Evolutionary conservation across 768 basidiomycete genomes (phyloP), one percentile per base, ranked within the genome.

Genomic region (Mycena haematopus): DNA sequence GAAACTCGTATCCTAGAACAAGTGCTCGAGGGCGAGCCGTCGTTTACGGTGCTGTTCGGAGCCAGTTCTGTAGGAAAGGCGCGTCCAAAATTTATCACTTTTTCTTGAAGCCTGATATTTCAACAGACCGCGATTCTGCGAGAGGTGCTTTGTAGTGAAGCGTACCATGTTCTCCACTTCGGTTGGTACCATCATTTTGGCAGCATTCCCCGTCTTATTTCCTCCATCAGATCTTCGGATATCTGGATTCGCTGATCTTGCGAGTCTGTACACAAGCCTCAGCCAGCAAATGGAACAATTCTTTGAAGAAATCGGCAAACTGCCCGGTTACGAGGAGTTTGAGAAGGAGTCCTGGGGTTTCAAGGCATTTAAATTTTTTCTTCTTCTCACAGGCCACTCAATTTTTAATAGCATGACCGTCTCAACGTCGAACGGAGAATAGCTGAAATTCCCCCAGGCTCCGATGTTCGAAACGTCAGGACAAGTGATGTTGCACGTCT

Each of bases 31-130:
- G 85, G 82, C 17, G 88, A 92, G 35, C 91, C 92, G 6, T 85
- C 90, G 1, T 93, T 93, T 70, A 93, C 90, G 0, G 80, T 93
- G 9, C 76, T 93, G 9, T 92, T 91, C 60, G 92, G 92, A 4
- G 90, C 91, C 31, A 90, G 89, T 63, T 88, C 88, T 10, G 90
- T 89, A 2, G 92, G 93, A 62, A 94, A 94, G 86, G 91, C 86
- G 59, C 11, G 71, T 36, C 29, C 42, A 21, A 35, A 36, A 13
- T 55, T 11, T 21, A 25, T 60, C 11, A 1, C 35, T 36, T 60
- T 27, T 45, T 36, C 14, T 14, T 21, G 45, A 7, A 36, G 36
- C 38, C 14, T 46, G 44, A 22, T 35, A 55, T 57, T 56, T 33
- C 19, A 35, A 25, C 68, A 92, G 88, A 95, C 93, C 6, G 86